Evolutionary conservation across 208 protist species (phyloP), one percentile per base, ranked within the genome.

Genomic region (Herpetomonas samuelpessoai): DNA sequence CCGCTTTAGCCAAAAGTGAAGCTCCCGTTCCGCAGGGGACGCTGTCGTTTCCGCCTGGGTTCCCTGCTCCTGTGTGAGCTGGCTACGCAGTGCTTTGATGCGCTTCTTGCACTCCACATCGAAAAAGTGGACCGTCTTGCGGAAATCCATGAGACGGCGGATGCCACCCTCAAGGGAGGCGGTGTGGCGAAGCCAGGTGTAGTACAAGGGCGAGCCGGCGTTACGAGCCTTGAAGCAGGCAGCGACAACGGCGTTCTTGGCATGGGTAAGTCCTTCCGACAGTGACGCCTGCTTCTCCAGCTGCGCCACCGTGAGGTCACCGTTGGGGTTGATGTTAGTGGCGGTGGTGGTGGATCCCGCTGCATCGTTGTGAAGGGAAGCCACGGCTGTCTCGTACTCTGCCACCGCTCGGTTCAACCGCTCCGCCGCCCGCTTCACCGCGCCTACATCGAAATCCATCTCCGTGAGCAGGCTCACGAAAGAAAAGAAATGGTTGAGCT

Each of bases 81-180:
- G 27, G 26, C 39, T 60, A 12, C n/a, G 57, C 6, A 71, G 19
- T 9, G 27, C 22, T 22, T 63, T 53, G 25, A 79, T 65, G 19
- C 51, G 46, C 28, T 55, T 62, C 57, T 76, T 79, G 70, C 71
- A 81, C 51, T 74, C 22, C 4, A 64, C 59, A 46, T 85, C 78
- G 29, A 86, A 86, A 50, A 62, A 65, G 31, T 79, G 68, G 9
- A 74, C 65, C 26, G 71, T 62, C 62, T 79, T 79, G 52, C 83
- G 83, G 48, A 93, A 81, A 28, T 91, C 76, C 76, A 93, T 91
- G 18, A 93, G 64, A 25, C 83, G 76, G 19, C 69, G 75, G 51
- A 89, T 69, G 14, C 87, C 87, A 48, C 79, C 74, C 31, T 81
- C 68, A 26, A 86, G 49, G n/a, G 83, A 70, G 7, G 77, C 76